Conservation (phyloP, 1,139 yeast species). For the Keqinozyma sinolaborantium region DNA sequence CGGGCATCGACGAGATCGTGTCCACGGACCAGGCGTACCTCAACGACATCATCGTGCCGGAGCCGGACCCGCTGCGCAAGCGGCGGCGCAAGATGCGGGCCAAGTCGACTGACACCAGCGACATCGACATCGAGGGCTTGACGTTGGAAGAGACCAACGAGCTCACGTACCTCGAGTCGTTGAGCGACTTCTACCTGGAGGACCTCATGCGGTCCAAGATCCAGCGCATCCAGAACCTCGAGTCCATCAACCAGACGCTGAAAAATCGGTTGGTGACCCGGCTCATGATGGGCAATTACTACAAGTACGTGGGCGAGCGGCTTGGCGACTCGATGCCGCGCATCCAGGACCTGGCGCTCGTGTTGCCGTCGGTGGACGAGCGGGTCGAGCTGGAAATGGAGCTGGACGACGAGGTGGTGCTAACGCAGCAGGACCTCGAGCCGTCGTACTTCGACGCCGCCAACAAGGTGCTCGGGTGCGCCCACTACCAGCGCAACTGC, state of each 20-base stretch:
- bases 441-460: slow-evolving; percentile 47
- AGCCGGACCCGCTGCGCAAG: slow-evolving; percentile 7
- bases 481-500: slow-evolving; percentile 80
- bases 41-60: slow-evolving; percentile 50
- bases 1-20: slow-evolving; percentile 49
- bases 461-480: slow-evolving; percentile 60
- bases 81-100: not conserved
- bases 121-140: slow-evolving; percentile 36
- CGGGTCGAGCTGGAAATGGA: slow-evolving; percentile 9
- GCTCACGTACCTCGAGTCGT: slow-evolving; percentile 36
- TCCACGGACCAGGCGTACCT: slow-evolving; percentile 44
- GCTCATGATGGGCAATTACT: slow-evolving; percentile 73
- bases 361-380: slow-evolving; percentile 9
- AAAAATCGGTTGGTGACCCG: slow-evolving; percentile 66
- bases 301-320: slow-evolving; percentile 40
- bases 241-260: slow-evolving; percentile 44
- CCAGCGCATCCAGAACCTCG: slow-evolving; percentile 49
- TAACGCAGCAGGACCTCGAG: slow-evolving; percentile 46
- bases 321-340: slow-evolving; percentile 5
- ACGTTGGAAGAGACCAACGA: slow-evolving; percentile 31
- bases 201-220: slow-evolving; percentile 53
- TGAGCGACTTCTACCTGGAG: slow-evolving; percentile 52
- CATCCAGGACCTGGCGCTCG: not conserved
- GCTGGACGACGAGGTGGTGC: slow-evolving; percentile 34
- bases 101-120: slow-evolving; percentile 18